Base-by-base conservation (phyloP, 192 early-diverging fungal genomes). In the Phlyctochytrium bullatum region DNA sequence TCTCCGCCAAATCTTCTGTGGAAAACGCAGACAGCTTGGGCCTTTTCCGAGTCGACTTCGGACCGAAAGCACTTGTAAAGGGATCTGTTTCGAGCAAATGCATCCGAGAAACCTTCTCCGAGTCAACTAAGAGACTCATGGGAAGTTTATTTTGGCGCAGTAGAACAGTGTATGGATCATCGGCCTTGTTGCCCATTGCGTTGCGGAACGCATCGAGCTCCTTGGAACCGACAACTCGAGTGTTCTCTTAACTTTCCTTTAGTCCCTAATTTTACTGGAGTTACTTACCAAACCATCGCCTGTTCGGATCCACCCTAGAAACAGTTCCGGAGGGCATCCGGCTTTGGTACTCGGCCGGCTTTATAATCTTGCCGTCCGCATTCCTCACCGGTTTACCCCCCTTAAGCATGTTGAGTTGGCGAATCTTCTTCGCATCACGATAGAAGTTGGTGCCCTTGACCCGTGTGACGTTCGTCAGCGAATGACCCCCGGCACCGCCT, bases 361-460 rank as follows among this genome's bases (percentile, higher is more conserved):
- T 92, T 76, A 99, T 82, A 63, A 97, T 86, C 65, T 93, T 89
- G 61, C 97, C 97, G 66, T 91, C 84, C 60, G 86, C 67, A 78
- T 99, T 86, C 59, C 95, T 85, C 32, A 83, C 86, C 20, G 95
- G 83, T 64, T 78, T 86, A 32, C 97, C 94, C 57, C 92, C 90
- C 74, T 91, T 96, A 66, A 94, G 85, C 90, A 99, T 92, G 72
- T 97, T 94, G 71, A 97, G 76, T 62, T 89, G 89, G 66, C 92
- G 89, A 20, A 97, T 88, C 73, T 94, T 93, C 75, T 94, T 93
- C 53, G 89, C 90, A 85, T 99, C 97, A 62, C 94, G 86, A 87
- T 99, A 99, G 80, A 98, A 99, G 85, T 99, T 99, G 73, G 95
- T 93, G 56, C 97, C 97, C 83, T 98, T 98, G 60, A 93, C 73